Base-by-base conservation (phyloP, 306 rosid species). In the Clitoria ternatea region DNA sequence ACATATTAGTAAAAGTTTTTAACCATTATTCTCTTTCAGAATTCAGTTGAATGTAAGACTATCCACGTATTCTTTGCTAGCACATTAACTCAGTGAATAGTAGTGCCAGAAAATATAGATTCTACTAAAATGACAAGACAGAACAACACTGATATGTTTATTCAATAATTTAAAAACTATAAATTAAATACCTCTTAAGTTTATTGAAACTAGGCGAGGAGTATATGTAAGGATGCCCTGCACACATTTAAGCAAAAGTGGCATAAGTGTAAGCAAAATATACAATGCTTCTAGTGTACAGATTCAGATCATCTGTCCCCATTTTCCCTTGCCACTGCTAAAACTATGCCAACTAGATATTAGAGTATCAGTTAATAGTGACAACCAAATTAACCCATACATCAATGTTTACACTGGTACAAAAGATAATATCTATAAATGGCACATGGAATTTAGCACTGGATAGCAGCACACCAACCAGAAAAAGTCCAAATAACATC, bases 161-260 rank as follows among this genome's bases (percentile, higher is more conserved):
- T 48, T 14, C 32, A 36, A 35, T 49, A 57, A 62, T 54, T 62
- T 33, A 56, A 27, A 27, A 23, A 42, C 10, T 4, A 66, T 22
- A 54, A 63, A 81, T 48, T 56, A 56, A 72, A 33, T 87, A 90
- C 98, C 97, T 88, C 84, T 87, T 74, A 93, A 77, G 74, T 82
- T 89, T 44, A 93, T 77, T 17, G 98, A 90, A 61, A 93, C 84
- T 52, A 93, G 64, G 55, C 97, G 97, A 74, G 98, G 97, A 61
- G 96, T 88, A 68, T 88, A 93, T 26, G 96, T 70, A 78, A 44
- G 47, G 20, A 59, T 40, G 32, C 98, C 98, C 98, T 93, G 92
- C 86, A 77, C 17, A 60, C 42, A 42, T 78, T 77, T 32, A 42
- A 66, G 15, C 61, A 60, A 36, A 22, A 35, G 49, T 1, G 47